A percentile compares a stretch with the other conserved stretches of the same genome.
Evolutionary conservation across 1,284 basidiomycete species (phyloP).

Genomic region (Boletus subluridellus): DNA sequence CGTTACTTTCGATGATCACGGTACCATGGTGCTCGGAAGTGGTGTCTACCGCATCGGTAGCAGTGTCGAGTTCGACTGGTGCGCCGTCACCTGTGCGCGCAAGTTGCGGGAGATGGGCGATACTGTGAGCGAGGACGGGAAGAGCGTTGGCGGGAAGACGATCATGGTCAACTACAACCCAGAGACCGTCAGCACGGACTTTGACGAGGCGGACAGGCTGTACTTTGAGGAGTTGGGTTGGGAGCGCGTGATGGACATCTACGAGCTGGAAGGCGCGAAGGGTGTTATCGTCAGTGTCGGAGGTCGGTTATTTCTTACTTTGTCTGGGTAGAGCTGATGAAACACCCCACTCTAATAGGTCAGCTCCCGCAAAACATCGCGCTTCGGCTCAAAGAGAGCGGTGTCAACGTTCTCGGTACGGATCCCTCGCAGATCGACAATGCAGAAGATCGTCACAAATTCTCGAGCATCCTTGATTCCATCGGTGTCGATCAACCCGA

Average conservation of each 20-base stretch:
- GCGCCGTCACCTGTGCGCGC: conserved; percentile 95
- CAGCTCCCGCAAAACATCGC: conserved; percentile 99
- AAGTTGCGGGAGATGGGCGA: conserved; percentile 87
- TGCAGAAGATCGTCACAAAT: conserved; percentile 99
- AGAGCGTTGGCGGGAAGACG: conserved; percentile 45
- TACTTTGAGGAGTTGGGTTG: conserved; percentile 99
- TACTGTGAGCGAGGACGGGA: conserved; percentile 37
- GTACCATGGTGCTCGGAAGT: conserved; percentile 98
- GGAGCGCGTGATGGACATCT: conserved; percentile 99
- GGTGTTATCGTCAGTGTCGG: conserved; percentile 97
- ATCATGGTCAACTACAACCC: conserved; percentile 99
- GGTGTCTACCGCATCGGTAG: conserved; percentile 98
- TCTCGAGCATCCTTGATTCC: conserved; percentile 92
- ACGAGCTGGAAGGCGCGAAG: conserved; percentile 89
- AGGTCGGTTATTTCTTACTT: conserved; percentile 48
- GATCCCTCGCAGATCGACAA: conserved; percentile 95
- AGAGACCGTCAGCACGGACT: conserved; percentile 99
- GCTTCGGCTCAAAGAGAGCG: conserved; percentile 85
- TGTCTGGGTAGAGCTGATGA: not conserved
- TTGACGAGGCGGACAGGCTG: conserved; percentile 96
- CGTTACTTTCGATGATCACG: conserved; percentile 93
- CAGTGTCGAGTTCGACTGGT: conserved; percentile 99
- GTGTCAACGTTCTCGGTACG: conserved; percentile 93
- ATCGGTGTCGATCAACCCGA: conserved; percentile 97
- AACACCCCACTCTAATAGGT: conserved; percentile 43